phyloP scores from a whole-genome alignment of 192 early-diverging fungal genomes.

The Coemansia sp. region DNA sequence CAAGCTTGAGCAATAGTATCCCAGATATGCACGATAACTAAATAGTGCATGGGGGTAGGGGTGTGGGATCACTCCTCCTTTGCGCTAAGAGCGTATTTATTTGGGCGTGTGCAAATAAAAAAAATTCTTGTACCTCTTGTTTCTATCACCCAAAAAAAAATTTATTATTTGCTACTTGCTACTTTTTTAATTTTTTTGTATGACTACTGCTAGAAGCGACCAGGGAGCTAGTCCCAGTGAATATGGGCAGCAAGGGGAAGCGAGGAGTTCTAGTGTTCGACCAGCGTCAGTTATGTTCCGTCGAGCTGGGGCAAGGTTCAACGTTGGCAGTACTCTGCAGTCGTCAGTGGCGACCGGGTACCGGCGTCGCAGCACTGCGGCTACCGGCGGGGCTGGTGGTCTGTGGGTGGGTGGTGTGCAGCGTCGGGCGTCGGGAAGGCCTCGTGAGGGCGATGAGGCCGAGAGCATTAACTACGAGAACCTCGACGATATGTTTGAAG shows the following conservation, averaged over 20 bases:
- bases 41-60: background rate
- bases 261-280: background rate
- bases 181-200: background rate
- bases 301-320: conserved; percentile 23
- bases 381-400: conserved; percentile 1
- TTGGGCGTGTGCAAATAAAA: background rate
- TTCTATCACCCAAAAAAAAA: background rate
- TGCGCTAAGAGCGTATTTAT: background rate
- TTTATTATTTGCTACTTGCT: background rate
- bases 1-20: background rate
- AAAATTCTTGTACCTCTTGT: background rate
- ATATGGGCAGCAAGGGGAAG: background rate
- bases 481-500: conserved; percentile 45
- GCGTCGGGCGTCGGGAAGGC: background rate
- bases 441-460: conserved; percentile 12
- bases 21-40: background rate
- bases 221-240: background rate
- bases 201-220: background rate
- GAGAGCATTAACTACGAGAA: conserved; percentile 47
- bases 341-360: conserved; percentile 21
- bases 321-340: conserved; percentile 47
- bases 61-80: background rate
- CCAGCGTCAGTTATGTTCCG: background rate
- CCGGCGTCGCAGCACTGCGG: conserved; percentile 41
- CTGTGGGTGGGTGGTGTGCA: background rate